phyloP scores from a whole-genome alignment of 2,329 filamentous ascomycete genomes.

The Parastagonospora avenae region DNA sequence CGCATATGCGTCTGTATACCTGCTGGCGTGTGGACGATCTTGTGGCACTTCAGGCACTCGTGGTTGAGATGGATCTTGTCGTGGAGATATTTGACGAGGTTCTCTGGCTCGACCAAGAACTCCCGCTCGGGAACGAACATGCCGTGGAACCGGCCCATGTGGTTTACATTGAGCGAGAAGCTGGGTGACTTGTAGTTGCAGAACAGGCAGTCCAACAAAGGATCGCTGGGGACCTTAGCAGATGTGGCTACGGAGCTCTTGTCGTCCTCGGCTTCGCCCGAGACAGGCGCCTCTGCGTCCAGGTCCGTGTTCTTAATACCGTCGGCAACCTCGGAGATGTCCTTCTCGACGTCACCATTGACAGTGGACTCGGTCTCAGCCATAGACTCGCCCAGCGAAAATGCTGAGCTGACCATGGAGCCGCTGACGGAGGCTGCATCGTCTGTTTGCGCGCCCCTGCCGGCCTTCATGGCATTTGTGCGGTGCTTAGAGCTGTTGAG shows the following conservation, averaged over 20 bases:
- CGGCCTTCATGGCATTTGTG: constrained; percentile 61
- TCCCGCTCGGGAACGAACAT: constrained; percentile 93
- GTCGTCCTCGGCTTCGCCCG: constrained; percentile 52
- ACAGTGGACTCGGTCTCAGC: constrained; percentile 57
- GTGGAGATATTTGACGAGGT: constrained; percentile 77
- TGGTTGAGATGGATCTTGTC: constrained; percentile 78
- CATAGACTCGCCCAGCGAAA: constrained; percentile 84
- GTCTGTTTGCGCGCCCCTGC: constrained; percentile 49
- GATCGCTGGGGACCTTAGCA: constrained; percentile 42
- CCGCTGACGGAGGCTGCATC: constrained; percentile 67
- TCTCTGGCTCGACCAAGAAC: constrained; percentile 82
- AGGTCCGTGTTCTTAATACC: constrained; percentile 70
- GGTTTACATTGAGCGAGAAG: constrained; percentile 74
- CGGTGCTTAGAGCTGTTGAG: constrained; percentile 89
- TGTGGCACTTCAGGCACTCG: constrained; percentile 88
- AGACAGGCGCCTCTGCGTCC: constrained; percentile 50
- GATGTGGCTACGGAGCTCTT: constrained; percentile 33
- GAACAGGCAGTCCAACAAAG: constrained; percentile 73
- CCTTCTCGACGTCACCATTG: constrained; percentile 72
- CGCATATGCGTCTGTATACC: constrained; percentile 96
- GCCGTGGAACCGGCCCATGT: constrained; percentile 93
- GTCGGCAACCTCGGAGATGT: constrained; percentile 78
- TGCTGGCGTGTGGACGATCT: constrained; percentile 75
- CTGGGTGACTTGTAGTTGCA: constrained; percentile 85
- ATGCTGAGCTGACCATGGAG: constrained; percentile 87